phyloP scores from a whole-genome alignment of 2,329 filamentous ascomycete species.

The Sporothrix mexicana region DNA sequence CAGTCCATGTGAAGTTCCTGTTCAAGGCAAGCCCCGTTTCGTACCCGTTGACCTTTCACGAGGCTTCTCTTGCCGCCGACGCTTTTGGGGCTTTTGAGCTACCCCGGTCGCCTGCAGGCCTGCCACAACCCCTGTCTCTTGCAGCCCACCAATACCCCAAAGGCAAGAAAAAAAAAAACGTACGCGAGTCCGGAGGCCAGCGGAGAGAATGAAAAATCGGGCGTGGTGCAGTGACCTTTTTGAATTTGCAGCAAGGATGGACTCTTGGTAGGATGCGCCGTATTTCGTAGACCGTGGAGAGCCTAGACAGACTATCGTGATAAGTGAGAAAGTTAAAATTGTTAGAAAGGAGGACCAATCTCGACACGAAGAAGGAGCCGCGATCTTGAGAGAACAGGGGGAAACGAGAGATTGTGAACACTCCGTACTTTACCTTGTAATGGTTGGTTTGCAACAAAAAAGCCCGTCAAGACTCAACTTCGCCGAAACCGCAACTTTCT shows the following conservation, averaged over 20 bases:
- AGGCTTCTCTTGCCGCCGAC: conserved; percentile 51
- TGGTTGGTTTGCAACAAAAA: neutral
- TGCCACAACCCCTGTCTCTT: conserved; percentile 17
- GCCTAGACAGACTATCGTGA: neutral
- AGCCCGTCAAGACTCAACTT: neutral
- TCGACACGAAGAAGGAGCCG: neutral
- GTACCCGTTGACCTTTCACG: conserved; percentile 49
- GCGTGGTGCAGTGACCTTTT: neutral
- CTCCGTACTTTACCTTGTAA: too few species aligned
- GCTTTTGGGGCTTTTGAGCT: neutral
- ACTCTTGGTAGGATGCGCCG: neutral
- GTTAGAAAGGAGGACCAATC: conserved; percentile 2
- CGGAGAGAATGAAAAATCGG: neutral
- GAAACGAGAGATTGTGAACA: neutral
- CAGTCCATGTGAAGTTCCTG: too few species aligned
- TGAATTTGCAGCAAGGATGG: neutral
- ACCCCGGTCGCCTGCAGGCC: conserved; percentile 32
- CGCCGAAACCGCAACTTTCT: conserved; percentile 17
- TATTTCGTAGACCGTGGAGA: neutral
- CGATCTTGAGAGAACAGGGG: conserved; percentile 3
- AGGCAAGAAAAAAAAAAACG: neutral
- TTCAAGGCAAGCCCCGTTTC: neutral
- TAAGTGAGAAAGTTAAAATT: conserved; percentile 3
- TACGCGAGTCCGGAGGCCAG: conserved; percentile 7
- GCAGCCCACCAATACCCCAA: neutral